Conservation (phyloP, 2,329 filamentous ascomycete genomes). For the Fragosphaeria purpurea region DNA sequence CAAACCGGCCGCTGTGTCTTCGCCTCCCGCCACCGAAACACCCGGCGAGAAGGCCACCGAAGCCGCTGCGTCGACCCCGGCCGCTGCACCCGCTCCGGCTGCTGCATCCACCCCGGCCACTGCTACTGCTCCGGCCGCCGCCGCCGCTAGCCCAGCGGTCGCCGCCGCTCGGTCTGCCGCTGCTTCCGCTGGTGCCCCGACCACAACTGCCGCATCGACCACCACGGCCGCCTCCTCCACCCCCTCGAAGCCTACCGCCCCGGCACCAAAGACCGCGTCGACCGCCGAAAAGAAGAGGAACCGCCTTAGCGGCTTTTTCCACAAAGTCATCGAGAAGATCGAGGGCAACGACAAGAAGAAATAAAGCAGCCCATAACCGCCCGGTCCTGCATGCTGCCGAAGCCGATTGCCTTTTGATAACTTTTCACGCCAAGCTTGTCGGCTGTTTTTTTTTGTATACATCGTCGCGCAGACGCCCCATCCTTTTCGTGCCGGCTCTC, state of each 20-base stretch:
- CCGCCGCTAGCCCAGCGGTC: neutral
- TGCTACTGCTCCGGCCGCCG: neutral
- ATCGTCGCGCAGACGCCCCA: no score
- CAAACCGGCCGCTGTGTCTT: conserved; percentile 18
- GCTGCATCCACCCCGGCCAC: conserved; percentile 3
- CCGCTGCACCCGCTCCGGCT: conserved; percentile 8
- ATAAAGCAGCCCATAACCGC: neutral
- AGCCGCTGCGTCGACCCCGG: conserved; percentile 27
- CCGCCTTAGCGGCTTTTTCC: conserved; percentile 52
- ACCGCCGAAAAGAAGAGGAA: conserved; percentile 58
- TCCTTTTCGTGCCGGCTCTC: no score
- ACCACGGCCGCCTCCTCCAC: conserved; percentile 15
- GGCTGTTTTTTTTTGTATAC: no score
- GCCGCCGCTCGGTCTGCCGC: conserved; percentile 12
- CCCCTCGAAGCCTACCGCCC: conserved; percentile 8
- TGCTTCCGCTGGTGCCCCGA: neutral
- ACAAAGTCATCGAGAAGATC: conserved; percentile 43
- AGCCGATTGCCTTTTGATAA: no score
- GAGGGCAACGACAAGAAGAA: conserved; percentile 18
- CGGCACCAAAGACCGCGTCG: conserved; percentile 23
- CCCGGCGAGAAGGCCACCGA: conserved; percentile 22
- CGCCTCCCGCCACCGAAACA: conserved; percentile 21
- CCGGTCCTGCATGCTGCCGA: no score
- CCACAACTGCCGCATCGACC: neutral
- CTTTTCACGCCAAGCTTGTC: no score